phyloP scores from a whole-genome alignment of 257 asterid genomes.

The Solanum bulbocastanum region DNA sequence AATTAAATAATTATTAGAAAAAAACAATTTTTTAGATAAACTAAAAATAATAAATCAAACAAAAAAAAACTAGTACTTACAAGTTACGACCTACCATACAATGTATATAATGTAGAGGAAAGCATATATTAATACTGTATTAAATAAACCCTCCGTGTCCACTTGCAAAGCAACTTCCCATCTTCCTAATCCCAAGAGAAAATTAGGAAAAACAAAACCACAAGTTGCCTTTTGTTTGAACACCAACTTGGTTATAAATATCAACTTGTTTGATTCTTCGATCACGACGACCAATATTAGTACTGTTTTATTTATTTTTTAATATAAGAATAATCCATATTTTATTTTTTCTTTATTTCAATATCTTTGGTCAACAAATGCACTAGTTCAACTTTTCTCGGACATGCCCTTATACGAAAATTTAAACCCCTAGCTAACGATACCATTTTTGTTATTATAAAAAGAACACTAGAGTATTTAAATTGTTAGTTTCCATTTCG shows the following conservation, averaged over 20 bases:
- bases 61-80: not conserved
- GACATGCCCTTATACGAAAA: not conserved
- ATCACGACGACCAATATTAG: not conserved
- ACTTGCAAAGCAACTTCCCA: constrained; percentile 30
- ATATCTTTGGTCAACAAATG: not conserved
- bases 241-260: constrained; percentile 23
- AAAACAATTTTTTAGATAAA: too few relatives aligned
- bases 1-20: too few relatives aligned
- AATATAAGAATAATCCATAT: not conserved
- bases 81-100: not conserved
- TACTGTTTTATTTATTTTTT: not conserved
- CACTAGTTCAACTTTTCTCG: not conserved
- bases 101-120: not conserved
- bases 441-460: not conserved
- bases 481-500: not conserved
- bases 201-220: not conserved
- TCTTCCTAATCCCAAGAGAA: not conserved
- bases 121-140: not conserved
- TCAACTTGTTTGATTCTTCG: constrained; percentile 2
- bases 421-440: not conserved
- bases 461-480: not conserved
- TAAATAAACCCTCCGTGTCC: constrained; percentile 21
- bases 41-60: too few relatives aligned
- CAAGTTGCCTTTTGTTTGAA: constrained; percentile 28
- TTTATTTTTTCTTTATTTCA: not conserved